Evolutionary conservation across 345 rosid species (phyloP), one percentile per base, ranked within the genome.

Genomic region (Nephelium lappaceum): DNA sequence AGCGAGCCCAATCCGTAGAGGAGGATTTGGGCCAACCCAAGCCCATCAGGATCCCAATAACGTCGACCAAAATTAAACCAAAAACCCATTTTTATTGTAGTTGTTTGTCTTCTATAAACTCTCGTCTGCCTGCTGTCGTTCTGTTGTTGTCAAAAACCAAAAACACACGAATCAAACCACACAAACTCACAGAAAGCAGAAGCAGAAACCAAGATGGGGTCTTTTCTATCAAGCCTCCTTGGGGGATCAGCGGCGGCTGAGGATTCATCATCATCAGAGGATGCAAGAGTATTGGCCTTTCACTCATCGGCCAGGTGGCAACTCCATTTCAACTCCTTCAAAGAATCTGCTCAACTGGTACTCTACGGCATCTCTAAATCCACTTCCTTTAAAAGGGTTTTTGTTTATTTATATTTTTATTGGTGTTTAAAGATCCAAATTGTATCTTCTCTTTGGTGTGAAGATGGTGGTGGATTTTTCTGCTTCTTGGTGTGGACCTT

Each of bases 401-500:
- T 70, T 43, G 71, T 55, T 63, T 8, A 7, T 24, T 38, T 31
- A 11, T 57, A 43, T 58, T 62, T 38, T 43, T 62, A 8, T 24
- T 18, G 21, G 23, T 36, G 16, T 63, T 53, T 74, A 11, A 42
- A 62, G 77, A 75, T 77, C 78, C 38, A 38, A 55, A 36, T 49
- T 11, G 74, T 64, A 5, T 41, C 25, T 19, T 24, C 2, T 11
- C 69, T 69, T 39, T 11, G 14, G 5, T 41, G 69, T 8, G n/a
- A 74, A 93, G 93, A 70, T 89, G 92, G 92, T 91, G 83, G 82
- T 91, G 38, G 96, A 95, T 79, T 95, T 93, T 80, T 82, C 96
- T 25, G 98, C 98, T 8, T 43, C 91, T 0, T 93, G 98, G 99
- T 95, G 99, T 69, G 95, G 96, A 39, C 99, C 97, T 6, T 95